Evolutionary conservation across 768 basidiomycete genomes (phyloP).

Genomic region (Tricholoma bakamatsutake): DNA sequence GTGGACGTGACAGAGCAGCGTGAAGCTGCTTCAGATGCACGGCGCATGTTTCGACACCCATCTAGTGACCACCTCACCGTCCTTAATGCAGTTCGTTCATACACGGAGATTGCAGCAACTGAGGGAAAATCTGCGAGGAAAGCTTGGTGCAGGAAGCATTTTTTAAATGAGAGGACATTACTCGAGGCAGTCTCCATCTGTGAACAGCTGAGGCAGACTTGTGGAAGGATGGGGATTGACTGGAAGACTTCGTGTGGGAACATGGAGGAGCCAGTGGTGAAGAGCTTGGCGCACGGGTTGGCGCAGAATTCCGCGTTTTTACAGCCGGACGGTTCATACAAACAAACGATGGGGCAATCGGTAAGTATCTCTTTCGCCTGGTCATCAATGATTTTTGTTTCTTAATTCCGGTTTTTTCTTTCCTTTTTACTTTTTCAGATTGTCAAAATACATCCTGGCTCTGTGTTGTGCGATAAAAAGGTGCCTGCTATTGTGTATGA

Average conservation of each 20-base stretch:
- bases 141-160: constrained; percentile 85
- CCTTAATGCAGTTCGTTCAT: constrained; percentile 80
- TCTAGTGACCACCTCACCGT: constrained; percentile 90
- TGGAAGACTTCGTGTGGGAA: constrained; percentile 53
- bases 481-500: constrained; percentile 87
- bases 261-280: constrained; percentile 62
- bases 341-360: constrained; percentile 67
- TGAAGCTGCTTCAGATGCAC: constrained; percentile 62
- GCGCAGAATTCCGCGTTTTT: constrained; percentile 80
- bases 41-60: constrained; percentile 74
- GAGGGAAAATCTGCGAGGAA: constrained; percentile 43
- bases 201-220: constrained; percentile 68
- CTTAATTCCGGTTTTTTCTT: background rate
- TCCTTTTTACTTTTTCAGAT: constrained; percentile 28
- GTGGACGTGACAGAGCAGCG: constrained; percentile 71
- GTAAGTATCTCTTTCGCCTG: constrained; percentile 31
- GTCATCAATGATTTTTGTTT: background rate
- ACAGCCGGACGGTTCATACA: constrained; percentile 85
- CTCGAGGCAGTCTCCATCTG: constrained; percentile 73
- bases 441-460: constrained; percentile 90
- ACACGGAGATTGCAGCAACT: constrained; percentile 55
- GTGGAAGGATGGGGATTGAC: constrained; percentile 55
- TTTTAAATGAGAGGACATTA: constrained; percentile 77
- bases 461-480: constrained; percentile 74
- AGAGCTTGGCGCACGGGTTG: constrained; percentile 69